phyloP scores from a whole-genome alignment of 148 eudicot species.

The Rhododendron griersonianum region DNA sequence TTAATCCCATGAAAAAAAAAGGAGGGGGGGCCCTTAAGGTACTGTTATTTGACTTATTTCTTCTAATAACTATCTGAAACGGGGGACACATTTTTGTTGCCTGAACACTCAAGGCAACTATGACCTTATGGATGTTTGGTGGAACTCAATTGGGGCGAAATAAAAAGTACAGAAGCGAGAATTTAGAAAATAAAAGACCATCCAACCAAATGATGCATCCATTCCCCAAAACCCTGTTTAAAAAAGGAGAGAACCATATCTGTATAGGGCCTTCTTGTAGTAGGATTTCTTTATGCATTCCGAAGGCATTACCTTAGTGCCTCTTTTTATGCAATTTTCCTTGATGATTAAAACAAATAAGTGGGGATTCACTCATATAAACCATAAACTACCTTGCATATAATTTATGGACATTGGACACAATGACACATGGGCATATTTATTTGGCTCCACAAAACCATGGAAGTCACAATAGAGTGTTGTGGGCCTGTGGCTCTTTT shows the following conservation, averaged over 20 bases:
- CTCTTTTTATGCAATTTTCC: not conserved
- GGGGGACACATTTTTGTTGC: not conserved
- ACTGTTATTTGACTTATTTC: not conserved
- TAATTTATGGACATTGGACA: not conserved
- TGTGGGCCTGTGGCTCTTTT: not conserved
- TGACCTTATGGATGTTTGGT: not conserved
- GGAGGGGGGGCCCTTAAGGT: not conserved
- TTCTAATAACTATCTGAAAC: not conserved
- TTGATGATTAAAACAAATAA: not conserved
- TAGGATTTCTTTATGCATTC: not conserved
- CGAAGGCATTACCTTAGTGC: not conserved
- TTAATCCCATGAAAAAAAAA: not conserved
- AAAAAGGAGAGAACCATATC: not conserved
- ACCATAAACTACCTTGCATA: not conserved
- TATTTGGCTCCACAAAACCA: not conserved
- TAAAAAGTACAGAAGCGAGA: not conserved
- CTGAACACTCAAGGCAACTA: not conserved
- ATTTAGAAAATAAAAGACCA: not conserved
- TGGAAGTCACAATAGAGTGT: not conserved
- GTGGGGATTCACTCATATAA: not conserved
- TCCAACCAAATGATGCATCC: not conserved
- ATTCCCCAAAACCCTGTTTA: not conserved
- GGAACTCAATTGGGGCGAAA: not conserved
- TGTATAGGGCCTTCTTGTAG: not conserved
- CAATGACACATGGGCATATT: not conserved